Evolutionary conservation across 805 yeast genomes (phyloP).

Genomic region (Yueomyces sinensis): DNA sequence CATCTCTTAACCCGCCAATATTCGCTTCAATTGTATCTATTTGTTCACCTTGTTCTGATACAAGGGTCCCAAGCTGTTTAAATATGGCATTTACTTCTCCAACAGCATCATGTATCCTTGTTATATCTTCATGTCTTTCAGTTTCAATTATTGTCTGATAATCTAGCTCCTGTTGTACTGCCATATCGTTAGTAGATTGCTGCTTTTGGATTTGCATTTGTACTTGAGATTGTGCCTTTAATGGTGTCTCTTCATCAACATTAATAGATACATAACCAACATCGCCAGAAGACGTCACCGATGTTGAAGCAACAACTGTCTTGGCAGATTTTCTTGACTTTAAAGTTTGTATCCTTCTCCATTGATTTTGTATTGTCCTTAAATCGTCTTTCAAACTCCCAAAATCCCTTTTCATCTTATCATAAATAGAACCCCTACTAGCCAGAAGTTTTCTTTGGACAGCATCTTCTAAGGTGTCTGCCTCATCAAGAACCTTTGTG

Average conservation of each 20-base stretch:
- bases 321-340: neutral
- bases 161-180: slow-evolving; percentile 38
- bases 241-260: slow-evolving; percentile 28
- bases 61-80: slow-evolving; percentile 64
- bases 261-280: slow-evolving; percentile 12
- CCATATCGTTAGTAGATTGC: slow-evolving; percentile 23
- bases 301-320: neutral
- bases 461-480: neutral
- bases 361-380: neutral
- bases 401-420: neutral
- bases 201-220: slow-evolving; percentile 16
- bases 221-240: slow-evolving; percentile 15
- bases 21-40: slow-evolving; percentile 78
- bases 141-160: slow-evolving; percentile 52
- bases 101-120: slow-evolving; percentile 63
- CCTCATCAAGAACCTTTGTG: neutral
- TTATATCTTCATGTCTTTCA: slow-evolving; percentile 63
- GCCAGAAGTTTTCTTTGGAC: neutral
- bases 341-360: slow-evolving; percentile 1
- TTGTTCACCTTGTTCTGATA: slow-evolving; percentile 74
- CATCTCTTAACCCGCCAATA: slow-evolving; percentile 45
- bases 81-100: slow-evolving; percentile 77
- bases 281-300: neutral
- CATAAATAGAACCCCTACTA: neutral
- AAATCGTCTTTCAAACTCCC: neutral